Base-by-base conservation (phyloP, 2,329 filamentous ascomycete genomes). In the Arthrobotrys musiformis region DNA sequence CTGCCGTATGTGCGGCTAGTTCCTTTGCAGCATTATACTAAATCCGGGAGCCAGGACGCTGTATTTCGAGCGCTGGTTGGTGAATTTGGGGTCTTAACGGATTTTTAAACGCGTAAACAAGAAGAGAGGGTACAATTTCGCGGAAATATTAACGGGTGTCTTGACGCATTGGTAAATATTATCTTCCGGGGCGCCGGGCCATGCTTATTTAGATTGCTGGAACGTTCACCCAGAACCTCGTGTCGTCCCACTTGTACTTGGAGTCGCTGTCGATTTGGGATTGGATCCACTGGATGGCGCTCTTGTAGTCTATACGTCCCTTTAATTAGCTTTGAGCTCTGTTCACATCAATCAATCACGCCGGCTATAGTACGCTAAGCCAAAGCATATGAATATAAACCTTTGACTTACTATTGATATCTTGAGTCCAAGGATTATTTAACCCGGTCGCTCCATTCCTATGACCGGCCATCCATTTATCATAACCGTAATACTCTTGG, bases 221-320 rank as follows among this genome's bases (percentile, higher is more conserved):
- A 22, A 58, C 54, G 8, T 58, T 26, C 33, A 58, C 54, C 54
- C 54, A 76, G 28, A 62, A 44, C 17, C 82, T 79, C 35, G 81
- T 82, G 74, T 82, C 81, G 52, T 82, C 82, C 28, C 50, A 77
- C 58, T 76, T 70, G 42, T 82, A 81, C 56, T 69, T 70, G 2
- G 62, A 70, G 48, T 78, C 67, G 35, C 74, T 76, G 24, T 76
- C 72, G 19, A 82, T 79, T 78, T 82, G 81, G 30, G 78, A 22
- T 60, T 82, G 79, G 50, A 82, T 82, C 81, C 81, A 82, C 15
- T 73, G 35, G n/a, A 82, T 73, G 1, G 79, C 81, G 11, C 54
- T 63, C 54, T 81, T 82, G 19, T 56, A 56, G 28, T 56, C 50
- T 56, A 15, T 11, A 19, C 22, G 1, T 13, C 26, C 30, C 2